Evolutionary conservation across 148 eudicot genomes (phyloP), one percentile per base, ranked within the genome.

Genomic region (Camellia japonica): DNA sequence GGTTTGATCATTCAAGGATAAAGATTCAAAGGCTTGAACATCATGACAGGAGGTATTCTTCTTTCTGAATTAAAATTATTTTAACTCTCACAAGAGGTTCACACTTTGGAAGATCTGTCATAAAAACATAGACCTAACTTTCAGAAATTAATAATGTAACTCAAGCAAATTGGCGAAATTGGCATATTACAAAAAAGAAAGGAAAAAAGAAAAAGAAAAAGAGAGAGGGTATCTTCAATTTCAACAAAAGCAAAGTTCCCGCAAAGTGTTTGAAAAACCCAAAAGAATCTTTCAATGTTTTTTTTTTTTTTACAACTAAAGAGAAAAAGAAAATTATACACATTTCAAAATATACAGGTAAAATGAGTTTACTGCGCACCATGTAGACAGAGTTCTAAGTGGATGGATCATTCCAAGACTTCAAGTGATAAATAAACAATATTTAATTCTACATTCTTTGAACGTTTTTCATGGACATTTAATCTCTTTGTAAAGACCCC

Each of bases 71-170:
- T 30, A 30, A 30, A 30, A 30, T 30, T 30, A 30, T 30, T 30
- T 30, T 30, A 30, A 30, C 1, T 30, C 1, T 30, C 38, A 30
- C 38, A 30, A 30, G 30, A 30, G 30, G 30, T 30, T 30, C 12
- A 98, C 99, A 83, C 97, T 96, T 88, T 96, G 99, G 76, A 93
- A 92, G 79, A 96, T 88, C 98, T 96, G 79, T 76, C 49, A 86
- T 20, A 75, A 84, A 72, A 83, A 72, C 43, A 79, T 30, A 73
- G 55, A 68, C 64, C 30, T 30, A 30, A 30, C 30, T 30, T 30
- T 30, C 1, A 30, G 30, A 30, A 30, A 30, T 30, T 30, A 30
- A 30, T 30, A 30, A 30, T 30, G 30, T 30, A 30, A 30, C 30
- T 30, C 30, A 30, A 30, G 30, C 30, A 30, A 30, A 30, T 30